A percentile compares a stretch with the other conserved stretches of the same genome.
Evolutionary conservation across 257 asterid genomes (phyloP).

Genomic region (Cruciata laevipes): DNA sequence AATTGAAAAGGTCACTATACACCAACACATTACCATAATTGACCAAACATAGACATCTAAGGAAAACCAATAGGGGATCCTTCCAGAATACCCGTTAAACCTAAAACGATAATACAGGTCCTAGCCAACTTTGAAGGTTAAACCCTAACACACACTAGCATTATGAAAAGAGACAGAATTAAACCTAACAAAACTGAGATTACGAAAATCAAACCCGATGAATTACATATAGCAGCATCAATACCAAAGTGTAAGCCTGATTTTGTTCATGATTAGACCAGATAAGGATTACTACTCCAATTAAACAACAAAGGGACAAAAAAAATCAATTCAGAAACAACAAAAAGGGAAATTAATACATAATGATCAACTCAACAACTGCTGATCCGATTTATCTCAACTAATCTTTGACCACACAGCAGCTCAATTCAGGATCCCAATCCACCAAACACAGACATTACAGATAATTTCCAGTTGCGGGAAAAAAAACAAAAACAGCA

Average conservation of each 20-base stretch:
- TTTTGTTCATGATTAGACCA: neutral
- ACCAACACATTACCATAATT: neutral
- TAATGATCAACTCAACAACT: constrained; percentile 30
- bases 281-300: neutral
- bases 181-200: neutral
- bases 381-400: constrained; percentile 26
- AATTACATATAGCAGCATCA: neutral
- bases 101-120: too few species aligned
- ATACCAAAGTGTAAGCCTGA: neutral
- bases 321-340: neutral
- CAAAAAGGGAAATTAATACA: neutral
- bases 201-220: neutral
- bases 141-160: neutral
- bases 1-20: neutral
- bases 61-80: neutral
- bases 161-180: neutral
- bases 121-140: neutral
- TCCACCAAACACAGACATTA: constrained; percentile 21
- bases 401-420: constrained; percentile 17
- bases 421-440: constrained; percentile 19
- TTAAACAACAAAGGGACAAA: neutral
- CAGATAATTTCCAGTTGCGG: constrained; percentile 2
- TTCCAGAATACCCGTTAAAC: too few species aligned
- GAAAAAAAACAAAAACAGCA: neutral
- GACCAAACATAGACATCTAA: neutral